Evolutionary conservation across 768 basidiomycete species (phyloP), one percentile per base, ranked within the genome.

Genomic region (Collybia mongolica): DNA sequence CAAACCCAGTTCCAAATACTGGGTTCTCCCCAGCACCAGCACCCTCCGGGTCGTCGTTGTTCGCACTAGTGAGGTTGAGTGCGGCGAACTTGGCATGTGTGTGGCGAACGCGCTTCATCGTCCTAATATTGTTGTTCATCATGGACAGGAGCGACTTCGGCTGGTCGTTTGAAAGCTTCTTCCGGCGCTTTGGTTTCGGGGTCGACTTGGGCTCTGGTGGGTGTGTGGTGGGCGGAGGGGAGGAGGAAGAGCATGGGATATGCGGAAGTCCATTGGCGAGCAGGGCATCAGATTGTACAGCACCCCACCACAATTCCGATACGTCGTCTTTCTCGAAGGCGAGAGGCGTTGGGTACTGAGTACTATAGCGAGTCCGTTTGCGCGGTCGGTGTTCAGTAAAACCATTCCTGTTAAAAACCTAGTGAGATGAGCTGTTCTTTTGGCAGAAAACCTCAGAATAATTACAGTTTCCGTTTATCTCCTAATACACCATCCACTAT

Each of bases 111-210:
- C 85, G 79, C 51, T 84, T 81, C 70, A 92, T 77, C 2, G 87
- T 87, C 55, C 76, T 81, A 50, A 93, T 82, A 60, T 93, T 93
- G 45, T 72, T 72, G 62, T 88, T 90, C 84, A 93, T 90, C 46
- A 84, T 58, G 14, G 68, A 69, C n/a, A 90, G 70, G 17, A 93
- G 66, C 1, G 84, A 76, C 50, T 74, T 78, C 1, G 73, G 63
- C 20, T 68, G 62, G n/a, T 60, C 54, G 7, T 55, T 49, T 22
- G 44, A 19, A 7, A 23, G 43, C 42, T 65, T 69, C 57, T 72
- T 69, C 49, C 62, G 62, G 26, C 58, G 59, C 59, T 73, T 76
- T 60, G 63, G 72, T 61, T 59, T 65, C 45, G 15, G 61, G 57
- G 57, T 56, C 8, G 46, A 43, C 18, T 57, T 39, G 6, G 11